These are phyloP conservation scores for Auricularia auricula-judae DNA, from an alignment of 768 basidiomycete species.

Conservation along the genomic window DNA sequence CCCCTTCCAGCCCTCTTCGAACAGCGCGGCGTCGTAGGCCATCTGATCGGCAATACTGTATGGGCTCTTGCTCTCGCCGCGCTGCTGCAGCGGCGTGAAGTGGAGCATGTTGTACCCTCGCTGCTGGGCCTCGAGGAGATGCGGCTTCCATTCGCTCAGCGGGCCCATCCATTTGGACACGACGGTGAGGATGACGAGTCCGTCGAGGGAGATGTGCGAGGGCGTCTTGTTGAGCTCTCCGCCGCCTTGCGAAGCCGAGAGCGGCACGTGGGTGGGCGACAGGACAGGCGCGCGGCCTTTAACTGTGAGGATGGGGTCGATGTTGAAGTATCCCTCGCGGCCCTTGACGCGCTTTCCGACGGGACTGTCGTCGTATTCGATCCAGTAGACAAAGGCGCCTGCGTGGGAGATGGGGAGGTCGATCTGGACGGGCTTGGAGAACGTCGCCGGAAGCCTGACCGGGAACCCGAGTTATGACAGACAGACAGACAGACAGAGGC, in stretches of 20 bases:
- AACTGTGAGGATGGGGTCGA: constrained; percentile 78
- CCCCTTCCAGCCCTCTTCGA: constrained; percentile 26
- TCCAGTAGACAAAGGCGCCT: constrained; percentile 90
- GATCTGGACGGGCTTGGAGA: constrained; percentile 84
- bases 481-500: constrained; percentile 5
- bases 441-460: constrained; percentile 67
- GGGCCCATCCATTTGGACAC: constrained; percentile 99
- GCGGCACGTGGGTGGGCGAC: constrained; percentile 36
- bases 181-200: constrained; percentile 77
- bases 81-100: constrained; percentile 88
- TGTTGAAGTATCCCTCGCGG: constrained; percentile 89
- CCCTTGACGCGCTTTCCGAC: constrained; percentile 52
- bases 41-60: constrained; percentile 89
- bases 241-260: constrained; percentile 43
- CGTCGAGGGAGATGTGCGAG: constrained; percentile 74
- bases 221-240: constrained; percentile 36
- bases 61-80: constrained; percentile 82
- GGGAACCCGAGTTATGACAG: background rate
- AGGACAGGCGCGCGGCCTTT: constrained; percentile 71
- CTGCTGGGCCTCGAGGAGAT: constrained; percentile 74
- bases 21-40: constrained; percentile 69
- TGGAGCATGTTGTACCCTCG: constrained; percentile 98
- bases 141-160: constrained; percentile 59
- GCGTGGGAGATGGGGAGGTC: constrained; percentile 95
- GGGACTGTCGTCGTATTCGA: constrained; percentile 60